Evolutionary conservation across 177 flowering plant genomes (phyloP).

Genomic region (Vitis hybrid): DNA sequence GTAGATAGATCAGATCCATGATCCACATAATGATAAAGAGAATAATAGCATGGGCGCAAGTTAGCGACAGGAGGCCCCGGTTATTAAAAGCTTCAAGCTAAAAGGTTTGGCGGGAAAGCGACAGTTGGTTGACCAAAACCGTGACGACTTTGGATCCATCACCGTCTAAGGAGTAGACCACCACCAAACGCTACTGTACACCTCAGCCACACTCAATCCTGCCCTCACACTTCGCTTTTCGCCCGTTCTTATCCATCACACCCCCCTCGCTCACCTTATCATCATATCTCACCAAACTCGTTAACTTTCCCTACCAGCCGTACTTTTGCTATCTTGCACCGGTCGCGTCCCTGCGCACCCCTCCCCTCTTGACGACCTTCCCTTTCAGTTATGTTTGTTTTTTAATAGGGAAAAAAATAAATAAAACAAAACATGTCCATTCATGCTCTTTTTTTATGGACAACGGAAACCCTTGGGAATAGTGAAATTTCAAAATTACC

Average conservation of each 20-base stretch:
- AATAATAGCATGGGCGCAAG: slow-evolving; percentile 3
- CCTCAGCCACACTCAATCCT: slow-evolving; percentile 12
- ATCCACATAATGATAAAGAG: not conserved
- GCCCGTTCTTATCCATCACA: not conserved
- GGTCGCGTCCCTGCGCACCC: slow-evolving; percentile 8
- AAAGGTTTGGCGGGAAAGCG: slow-evolving; percentile 6
- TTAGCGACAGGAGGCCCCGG: not conserved
- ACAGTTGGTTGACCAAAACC: slow-evolving; percentile 13
- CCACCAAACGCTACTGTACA: slow-evolving; percentile 5
- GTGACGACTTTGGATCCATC: slow-evolving; percentile 6
- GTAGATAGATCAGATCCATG: not conserved
- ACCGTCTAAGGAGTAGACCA: slow-evolving; percentile 6
- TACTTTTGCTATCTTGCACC: slow-evolving; percentile 19
- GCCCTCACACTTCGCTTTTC: not conserved
- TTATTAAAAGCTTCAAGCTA: not conserved
- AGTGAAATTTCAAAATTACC: no score
- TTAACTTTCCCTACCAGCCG: slow-evolving; percentile 21
- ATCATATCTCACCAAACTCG: slow-evolving; percentile 22
- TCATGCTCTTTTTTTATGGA: not conserved
- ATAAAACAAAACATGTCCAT: not conserved
- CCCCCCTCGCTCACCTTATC: not conserved
- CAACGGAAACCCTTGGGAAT: no score
- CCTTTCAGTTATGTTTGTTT: no score
- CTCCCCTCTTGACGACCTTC: not conserved
- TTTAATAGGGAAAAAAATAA: not conserved